phyloP scores from a whole-genome alignment of 192 early-diverging fungal genomes.

The Dissophora ornata region DNA sequence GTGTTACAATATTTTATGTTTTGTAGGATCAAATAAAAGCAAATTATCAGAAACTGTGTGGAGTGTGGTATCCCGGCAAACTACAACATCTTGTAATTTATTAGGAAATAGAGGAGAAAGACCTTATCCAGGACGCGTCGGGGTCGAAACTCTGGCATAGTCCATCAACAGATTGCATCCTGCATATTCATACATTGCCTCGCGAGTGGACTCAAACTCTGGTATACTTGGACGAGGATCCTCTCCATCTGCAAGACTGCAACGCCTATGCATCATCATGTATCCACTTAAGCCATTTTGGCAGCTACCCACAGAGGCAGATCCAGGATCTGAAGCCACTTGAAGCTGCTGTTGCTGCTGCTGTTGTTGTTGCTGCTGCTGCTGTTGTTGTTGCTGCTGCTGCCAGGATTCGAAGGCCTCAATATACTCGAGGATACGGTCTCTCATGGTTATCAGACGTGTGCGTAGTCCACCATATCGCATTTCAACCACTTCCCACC shows the following conservation, averaged over 20 bases:
- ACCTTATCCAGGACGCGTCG: constrained; percentile 67
- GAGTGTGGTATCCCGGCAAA: no score
- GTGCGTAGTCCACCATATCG: constrained; percentile 83
- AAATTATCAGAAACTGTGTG: no score
- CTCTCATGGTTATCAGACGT: constrained; percentile 74
- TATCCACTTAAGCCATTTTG: constrained; percentile 52
- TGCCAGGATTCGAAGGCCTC: constrained; percentile 31
- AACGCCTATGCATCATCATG: constrained; percentile 27
- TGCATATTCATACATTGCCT: constrained; percentile 73
- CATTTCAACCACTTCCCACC: constrained; percentile 85
- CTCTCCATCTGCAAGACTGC: constrained; percentile 25
- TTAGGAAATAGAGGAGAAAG: no score
- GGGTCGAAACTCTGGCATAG: constrained; percentile 72
- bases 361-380: no score
- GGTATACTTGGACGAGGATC: constrained; percentile 59
- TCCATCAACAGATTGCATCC: constrained; percentile 75
- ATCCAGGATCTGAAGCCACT: not conserved
- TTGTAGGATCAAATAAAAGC: no score
- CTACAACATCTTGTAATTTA: no score
- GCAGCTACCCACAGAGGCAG: constrained; percentile 39
- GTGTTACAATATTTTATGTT: no score
- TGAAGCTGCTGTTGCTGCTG: not conserved
- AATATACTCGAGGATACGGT: constrained; percentile 72
- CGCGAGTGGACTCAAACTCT: constrained; percentile 75
- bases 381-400: constrained; percentile 7